These are phyloP conservation scores for Saccharomyces pastorianus DNA, from an alignment of 1,139 yeast genomes.

Conservation along the genomic window DNA sequence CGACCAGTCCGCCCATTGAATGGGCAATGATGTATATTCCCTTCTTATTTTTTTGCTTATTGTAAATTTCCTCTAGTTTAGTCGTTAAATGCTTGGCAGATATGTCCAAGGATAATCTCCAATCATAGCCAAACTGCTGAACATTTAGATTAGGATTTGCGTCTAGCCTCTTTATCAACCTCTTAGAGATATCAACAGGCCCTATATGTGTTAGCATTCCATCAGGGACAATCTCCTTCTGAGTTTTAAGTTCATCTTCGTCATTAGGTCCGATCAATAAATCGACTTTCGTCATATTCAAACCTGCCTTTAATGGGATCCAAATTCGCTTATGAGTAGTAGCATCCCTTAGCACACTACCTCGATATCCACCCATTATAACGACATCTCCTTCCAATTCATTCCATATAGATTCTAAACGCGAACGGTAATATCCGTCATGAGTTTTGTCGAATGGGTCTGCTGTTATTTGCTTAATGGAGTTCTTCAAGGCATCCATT, in stretches of 20 bases:
- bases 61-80: slow-evolving; percentile 40
- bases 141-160: slow-evolving; percentile 56
- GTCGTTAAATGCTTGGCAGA: slow-evolving; percentile 43
- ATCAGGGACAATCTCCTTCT: slow-evolving; percentile 53
- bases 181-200: slow-evolving; percentile 71
- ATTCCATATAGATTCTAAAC: slow-evolving; percentile 35
- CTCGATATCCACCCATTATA: slow-evolving; percentile 81
- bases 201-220: slow-evolving; percentile 79
- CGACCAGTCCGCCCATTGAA: slow-evolving; percentile 87
- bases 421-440: slow-evolving; percentile 30
- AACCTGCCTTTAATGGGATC: slow-evolving; percentile 84
- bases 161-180: slow-evolving; percentile 47
- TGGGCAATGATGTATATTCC: slow-evolving; percentile 73
- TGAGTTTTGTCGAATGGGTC: slow-evolving; percentile 17
- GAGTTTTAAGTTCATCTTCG: slow-evolving; percentile 50
- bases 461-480: slow-evolving; percentile 18
- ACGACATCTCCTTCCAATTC: slow-evolving; percentile 69
- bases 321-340: slow-evolving; percentile 62
- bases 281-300: slow-evolving; percentile 62
- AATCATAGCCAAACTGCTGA: slow-evolving; percentile 79
- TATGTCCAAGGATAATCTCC: slow-evolving; percentile 69
- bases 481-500: slow-evolving; percentile 34
- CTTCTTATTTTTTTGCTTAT: slow-evolving; percentile 33
- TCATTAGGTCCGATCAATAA: slow-evolving; percentile 62
- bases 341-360: slow-evolving; percentile 63